Percentiles rank a stretch among this genome's conserved stretches.
These are phyloP conservation scores for Boletus hoseneyae DNA, from an alignment of 1,284 basidiomycete species.

Conservation along the genomic window DNA sequence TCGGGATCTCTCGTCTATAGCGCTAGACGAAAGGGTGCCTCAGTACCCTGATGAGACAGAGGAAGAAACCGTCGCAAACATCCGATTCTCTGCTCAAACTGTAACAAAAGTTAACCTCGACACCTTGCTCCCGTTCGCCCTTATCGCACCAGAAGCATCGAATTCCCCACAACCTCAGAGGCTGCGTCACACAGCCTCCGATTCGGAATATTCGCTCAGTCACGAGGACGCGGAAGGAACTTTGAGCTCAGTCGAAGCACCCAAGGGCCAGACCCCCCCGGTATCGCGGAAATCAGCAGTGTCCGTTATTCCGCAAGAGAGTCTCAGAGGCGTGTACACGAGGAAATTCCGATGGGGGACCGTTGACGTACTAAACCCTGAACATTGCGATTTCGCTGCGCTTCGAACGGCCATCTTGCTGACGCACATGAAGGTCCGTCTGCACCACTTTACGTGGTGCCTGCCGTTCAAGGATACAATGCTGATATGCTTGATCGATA, in stretches of 20 bases:
- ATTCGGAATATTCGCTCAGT: slow-evolving; percentile 16
- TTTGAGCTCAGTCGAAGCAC: slow-evolving; percentile 16
- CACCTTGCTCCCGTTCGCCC: slow-evolving; percentile 65
- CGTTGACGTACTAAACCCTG: slow-evolving; percentile 77
- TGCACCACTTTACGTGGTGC: slow-evolving; percentile 13
- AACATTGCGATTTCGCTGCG: slow-evolving; percentile 80
- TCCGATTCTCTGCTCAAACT: slow-evolving; percentile 69
- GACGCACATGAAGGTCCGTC: slow-evolving; percentile 72
- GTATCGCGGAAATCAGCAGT: slow-evolving; percentile 41
- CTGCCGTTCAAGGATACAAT: slow-evolving; percentile 13
- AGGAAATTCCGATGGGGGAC: slow-evolving; percentile 80
- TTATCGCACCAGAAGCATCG: slow-evolving; percentile 66
- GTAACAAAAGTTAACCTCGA: slow-evolving; percentile 56
- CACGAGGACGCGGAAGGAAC: slow-evolving; percentile 19
- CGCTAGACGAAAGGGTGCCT: slow-evolving; percentile 49
- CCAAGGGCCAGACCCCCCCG: slow-evolving; percentile 21
- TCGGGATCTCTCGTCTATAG: slow-evolving; percentile 54
- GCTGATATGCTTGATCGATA: slow-evolving; percentile 29
- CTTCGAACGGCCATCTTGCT: slow-evolving; percentile 74
- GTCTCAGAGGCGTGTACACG: slow-evolving; percentile 67
- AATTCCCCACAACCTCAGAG: slow-evolving; percentile 36
- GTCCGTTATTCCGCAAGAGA: slow-evolving; percentile 53
- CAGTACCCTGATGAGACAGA: slow-evolving; percentile 49
- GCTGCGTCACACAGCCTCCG: slow-evolving; percentile 15
- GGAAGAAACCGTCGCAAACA: slow-evolving; percentile 63